These are phyloP conservation scores for Colletotrichum echinochloae DNA, from an alignment of 2,329 filamentous ascomycete species.

Conservation along the genomic window DNA sequence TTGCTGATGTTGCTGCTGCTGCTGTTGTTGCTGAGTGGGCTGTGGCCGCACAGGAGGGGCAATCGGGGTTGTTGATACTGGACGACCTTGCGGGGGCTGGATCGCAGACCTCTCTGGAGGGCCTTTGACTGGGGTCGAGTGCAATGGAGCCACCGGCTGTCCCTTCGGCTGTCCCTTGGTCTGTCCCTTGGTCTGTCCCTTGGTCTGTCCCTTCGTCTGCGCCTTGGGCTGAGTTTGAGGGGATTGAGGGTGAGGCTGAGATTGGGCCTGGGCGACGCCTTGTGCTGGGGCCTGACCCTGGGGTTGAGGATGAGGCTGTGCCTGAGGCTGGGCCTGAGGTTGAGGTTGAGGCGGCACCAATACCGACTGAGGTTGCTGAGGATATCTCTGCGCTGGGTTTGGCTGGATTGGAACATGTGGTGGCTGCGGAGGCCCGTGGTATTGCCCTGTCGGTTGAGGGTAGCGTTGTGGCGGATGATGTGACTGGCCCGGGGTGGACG, in stretches of 20 bases:
- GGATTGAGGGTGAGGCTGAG: constrained; percentile 43
- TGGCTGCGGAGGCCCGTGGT: constrained; percentile 27
- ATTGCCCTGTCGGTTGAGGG: constrained; percentile 35
- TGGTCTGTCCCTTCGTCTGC: constrained; percentile 47
- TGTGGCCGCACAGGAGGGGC: constrained; percentile 49
- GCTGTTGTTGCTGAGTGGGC: constrained; percentile 46
- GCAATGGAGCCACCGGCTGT: constrained; percentile 52
- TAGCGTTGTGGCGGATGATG: constrained; percentile 41
- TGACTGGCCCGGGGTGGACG: constrained; percentile 38
- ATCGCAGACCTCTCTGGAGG: constrained; percentile 29
- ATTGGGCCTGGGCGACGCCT: constrained; percentile 15
- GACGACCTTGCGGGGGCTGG: constrained; percentile 46
- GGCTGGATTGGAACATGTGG: constrained; percentile 37
- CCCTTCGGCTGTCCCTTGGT: constrained; percentile 50
- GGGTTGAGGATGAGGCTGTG: constrained; percentile 45
- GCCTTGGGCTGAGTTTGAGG: constrained; percentile 44
- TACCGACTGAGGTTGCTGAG: constrained; percentile 41
- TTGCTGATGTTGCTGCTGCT: constrained; percentile 42
- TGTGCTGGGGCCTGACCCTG: constrained; percentile 38
- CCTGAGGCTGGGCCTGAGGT: constrained; percentile 46
- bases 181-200: constrained; percentile 50
- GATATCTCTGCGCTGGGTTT: constrained; percentile 26
- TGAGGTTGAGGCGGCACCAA: constrained; percentile 36
- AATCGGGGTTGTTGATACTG: constrained; percentile 51
- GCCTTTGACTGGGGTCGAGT: constrained; percentile 47